These are phyloP conservation scores for Ensete glaucum DNA, from an alignment of 176 grass and related monocot species.

Conservation along the genomic window DNA sequence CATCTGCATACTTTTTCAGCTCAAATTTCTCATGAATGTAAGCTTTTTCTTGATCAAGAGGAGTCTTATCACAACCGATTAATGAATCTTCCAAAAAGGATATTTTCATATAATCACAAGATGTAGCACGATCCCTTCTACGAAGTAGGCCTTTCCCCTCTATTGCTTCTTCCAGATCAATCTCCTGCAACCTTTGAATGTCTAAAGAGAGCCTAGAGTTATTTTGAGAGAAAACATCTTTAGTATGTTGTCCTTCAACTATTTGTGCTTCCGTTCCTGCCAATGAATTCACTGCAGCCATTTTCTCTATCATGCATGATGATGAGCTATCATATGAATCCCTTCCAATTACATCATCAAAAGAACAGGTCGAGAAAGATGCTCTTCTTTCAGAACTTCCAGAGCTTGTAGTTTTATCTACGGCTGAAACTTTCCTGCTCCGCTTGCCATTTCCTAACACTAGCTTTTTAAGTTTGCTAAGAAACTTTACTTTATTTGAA, in stretches of 20 bases:
- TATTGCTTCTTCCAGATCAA: background rate
- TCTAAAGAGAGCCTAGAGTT: background rate
- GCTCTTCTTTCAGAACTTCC: background rate
- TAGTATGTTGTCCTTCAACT: background rate
- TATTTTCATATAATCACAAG: background rate
- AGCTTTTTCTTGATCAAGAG: background rate
- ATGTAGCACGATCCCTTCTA: background rate
- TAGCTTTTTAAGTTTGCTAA: constrained; percentile 68
- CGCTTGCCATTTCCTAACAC: constrained; percentile 11
- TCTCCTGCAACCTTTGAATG: background rate
- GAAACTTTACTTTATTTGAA: constrained; percentile 42
- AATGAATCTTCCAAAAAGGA: background rate
- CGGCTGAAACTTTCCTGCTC: background rate
- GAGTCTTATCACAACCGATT: background rate
- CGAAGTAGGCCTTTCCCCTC: background rate
- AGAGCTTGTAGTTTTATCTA: background rate
- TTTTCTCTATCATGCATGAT: background rate
- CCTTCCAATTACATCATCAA: background rate
- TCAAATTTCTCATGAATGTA: background rate
- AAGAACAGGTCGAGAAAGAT: background rate
- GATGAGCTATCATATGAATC: constrained; percentile 11
- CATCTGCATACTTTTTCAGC: constrained; percentile 5
- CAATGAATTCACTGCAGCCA: background rate
- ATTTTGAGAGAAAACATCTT: background rate
- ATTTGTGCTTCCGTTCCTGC: background rate